A percentile compares a stretch with the other conserved stretches of the same genome.
Evolutionary conservation across 2,329 filamentous ascomycete species (phyloP).

Genomic region (Beauveria pseudobassiana): DNA sequence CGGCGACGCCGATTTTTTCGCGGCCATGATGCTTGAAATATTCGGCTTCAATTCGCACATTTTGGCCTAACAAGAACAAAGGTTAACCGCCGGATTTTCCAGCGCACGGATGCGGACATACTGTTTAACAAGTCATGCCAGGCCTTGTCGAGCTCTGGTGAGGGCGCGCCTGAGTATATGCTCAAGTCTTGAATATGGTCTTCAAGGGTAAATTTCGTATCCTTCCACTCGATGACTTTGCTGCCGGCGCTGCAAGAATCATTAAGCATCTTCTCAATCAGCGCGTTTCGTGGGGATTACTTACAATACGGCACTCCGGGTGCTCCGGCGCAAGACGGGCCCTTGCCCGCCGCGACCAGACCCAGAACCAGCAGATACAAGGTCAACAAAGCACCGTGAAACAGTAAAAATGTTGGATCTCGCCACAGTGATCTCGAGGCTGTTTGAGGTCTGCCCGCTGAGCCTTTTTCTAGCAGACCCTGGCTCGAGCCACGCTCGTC

Average conservation of each 20-base stretch:
- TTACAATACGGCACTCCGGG: not conserved
- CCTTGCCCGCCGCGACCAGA: not conserved
- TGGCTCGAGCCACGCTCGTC: slow-evolving; percentile 2
- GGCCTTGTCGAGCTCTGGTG: slow-evolving; percentile 1
- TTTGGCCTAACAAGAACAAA: not conserved
- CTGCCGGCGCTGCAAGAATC: not conserved
- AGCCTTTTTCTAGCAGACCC: not conserved
- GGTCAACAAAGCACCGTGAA: not conserved
- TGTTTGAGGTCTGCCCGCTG: not conserved
- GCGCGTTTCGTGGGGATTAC: not conserved
- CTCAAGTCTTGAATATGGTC: slow-evolving; percentile 6
- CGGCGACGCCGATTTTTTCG: slow-evolving; percentile 1
- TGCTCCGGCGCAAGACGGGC: not conserved
- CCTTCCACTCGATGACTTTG: not conserved
- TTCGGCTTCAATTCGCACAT: not conserved
- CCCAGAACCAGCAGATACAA: slow-evolving; percentile 1
- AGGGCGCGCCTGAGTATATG: slow-evolving; percentile 5
- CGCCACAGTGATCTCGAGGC: not conserved
- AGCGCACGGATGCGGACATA: not conserved
- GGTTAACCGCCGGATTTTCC: too few species aligned
- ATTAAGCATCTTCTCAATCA: not conserved
- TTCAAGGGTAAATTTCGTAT: slow-evolving; percentile 6
- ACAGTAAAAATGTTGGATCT: not conserved
- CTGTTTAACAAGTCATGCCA: slow-evolving; percentile 9
- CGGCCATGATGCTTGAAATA: slow-evolving; percentile 8